Base-by-base conservation (phyloP, 768 basidiomycete genomes). In the Tylopilus rubrobrunneus region DNA sequence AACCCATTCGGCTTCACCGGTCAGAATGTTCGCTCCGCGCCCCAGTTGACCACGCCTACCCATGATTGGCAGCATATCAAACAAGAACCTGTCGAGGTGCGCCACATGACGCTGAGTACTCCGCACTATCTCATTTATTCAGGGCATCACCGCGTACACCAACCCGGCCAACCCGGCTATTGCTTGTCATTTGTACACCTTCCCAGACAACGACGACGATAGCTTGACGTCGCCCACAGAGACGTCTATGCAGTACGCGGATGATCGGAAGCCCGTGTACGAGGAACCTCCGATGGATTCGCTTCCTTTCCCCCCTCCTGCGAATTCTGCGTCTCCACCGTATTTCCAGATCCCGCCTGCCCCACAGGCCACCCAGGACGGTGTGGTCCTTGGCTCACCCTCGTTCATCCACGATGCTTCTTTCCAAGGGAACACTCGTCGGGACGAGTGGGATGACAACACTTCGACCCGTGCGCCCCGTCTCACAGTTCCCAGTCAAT, bases 271-370 rank as follows among this genome's bases (percentile, higher is more conserved):
- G 7, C 53, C 0, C 25, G 25, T 55, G n/a, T 60, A 61, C 8
- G 47, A 58, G 1, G 61, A 58, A 17, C 69, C 69, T 0, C 69
- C 65, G 4, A 70, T 70, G 70, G 70, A 71, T 43, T 70, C 61
- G 6, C 39, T 72, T 11, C 68, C 68, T 0, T 69, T 47, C 29
- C 63, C 69, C 1, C 70, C 68, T 4, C 68, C 68, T 12, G n/a
- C 40, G 3, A 62, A 51, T 19, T 40, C 64, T 2, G 41, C 52
- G 6, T 64, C 68, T 11, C 57, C 66, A 4, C 54, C 58, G 0
- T 64, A 52, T 17, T 71, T 70, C 28, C 56, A 54, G 19, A 11
- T 33, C 8, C 42, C 58, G 2, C 54, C 57, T 0, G 31, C 54
- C 8, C 34, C 55, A 14, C 64, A 58, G 1, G 14, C 49, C 3